These are phyloP conservation scores for Aspergillus sergii DNA, from an alignment of 2,329 filamentous ascomycete genomes.

Conservation along the genomic window DNA sequence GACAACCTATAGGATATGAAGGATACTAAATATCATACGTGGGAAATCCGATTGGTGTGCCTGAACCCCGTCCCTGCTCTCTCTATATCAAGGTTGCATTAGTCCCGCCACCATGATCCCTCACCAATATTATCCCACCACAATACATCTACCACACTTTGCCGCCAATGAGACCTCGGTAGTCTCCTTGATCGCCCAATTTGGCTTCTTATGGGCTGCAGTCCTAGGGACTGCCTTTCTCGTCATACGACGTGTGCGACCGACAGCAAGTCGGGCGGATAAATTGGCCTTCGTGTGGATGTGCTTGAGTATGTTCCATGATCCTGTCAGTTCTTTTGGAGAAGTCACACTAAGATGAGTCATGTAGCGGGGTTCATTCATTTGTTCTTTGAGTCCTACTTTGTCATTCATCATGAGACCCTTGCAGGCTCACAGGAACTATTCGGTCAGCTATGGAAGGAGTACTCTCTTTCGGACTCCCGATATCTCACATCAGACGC, in stretches of 20 bases:
- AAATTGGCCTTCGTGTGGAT: conserved; percentile 68
- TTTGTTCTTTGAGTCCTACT: conserved; percentile 76
- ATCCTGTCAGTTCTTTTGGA: neutral
- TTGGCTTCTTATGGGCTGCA: conserved; percentile 55
- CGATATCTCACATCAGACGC: conserved; percentile 76
- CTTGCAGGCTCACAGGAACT: conserved; percentile 67
- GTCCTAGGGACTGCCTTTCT: conserved; percentile 59
- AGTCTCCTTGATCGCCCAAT: conserved; percentile 58
- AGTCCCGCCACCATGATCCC: neutral
- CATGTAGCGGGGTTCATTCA: conserved; percentile 52
- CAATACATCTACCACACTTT: conserved; percentile 60
- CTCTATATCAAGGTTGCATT: neutral
- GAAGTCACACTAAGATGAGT: neutral
- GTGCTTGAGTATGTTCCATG: conserved; percentile 58
- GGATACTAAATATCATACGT: no score
- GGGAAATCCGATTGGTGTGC: neutral
- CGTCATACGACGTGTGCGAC: conserved; percentile 53
- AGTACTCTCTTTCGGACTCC: conserved; percentile 82
- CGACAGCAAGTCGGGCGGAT: conserved; percentile 54
- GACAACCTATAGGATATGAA: neutral
- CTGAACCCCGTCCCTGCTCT: neutral
- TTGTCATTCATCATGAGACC: conserved; percentile 62
- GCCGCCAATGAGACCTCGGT: conserved; percentile 63
- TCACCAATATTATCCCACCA: conserved; percentile 69
- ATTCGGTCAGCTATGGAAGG: conserved; percentile 85